phyloP scores from a whole-genome alignment of 2,329 filamentous ascomycete species.

The Decorospora gaudefroyi region DNA sequence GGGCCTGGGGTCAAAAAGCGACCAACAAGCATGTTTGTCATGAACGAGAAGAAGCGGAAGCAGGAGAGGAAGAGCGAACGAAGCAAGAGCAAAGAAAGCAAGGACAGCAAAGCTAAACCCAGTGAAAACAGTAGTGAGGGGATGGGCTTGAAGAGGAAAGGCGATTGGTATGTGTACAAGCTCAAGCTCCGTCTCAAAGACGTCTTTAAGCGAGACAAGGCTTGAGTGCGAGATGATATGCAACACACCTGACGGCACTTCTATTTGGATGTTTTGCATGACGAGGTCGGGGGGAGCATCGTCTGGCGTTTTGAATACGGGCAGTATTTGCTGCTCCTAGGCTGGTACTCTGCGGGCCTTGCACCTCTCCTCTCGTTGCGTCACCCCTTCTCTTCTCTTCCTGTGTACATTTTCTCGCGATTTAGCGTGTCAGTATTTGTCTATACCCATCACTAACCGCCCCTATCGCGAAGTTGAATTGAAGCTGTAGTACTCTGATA shows the following conservation, averaged over 20 bases:
- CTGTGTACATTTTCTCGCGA: not conserved
- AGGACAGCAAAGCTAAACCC: conserved; percentile 23
- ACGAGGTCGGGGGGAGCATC: not conserved
- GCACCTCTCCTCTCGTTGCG: conserved; percentile 1
- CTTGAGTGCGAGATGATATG: no score
- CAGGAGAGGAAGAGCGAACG: conserved; percentile 35
- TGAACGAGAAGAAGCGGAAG: conserved; percentile 41
- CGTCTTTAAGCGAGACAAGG: conserved; percentile 18
- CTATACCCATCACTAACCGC: conserved; percentile 5
- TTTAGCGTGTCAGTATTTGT: not conserved
- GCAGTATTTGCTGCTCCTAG: not conserved
- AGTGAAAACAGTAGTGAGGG: conserved; percentile 14
- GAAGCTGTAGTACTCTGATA: no score
- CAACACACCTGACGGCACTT: not conserved
- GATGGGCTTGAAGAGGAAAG: conserved; percentile 10
- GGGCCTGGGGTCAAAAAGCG: conserved; percentile 33
- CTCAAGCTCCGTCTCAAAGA: conserved; percentile 18
- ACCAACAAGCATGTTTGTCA: conserved; percentile 42
- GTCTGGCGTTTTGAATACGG: not conserved
- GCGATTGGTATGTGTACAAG: conserved; percentile 23
- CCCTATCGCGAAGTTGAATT: not conserved
- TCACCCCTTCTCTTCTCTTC: not conserved
- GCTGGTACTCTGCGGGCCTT: not conserved
- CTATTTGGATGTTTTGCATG: not conserved
- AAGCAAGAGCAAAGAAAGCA: conserved; percentile 34